Conservation (phyloP, 306 rosid species). For the Vigna nakashimae region DNA sequence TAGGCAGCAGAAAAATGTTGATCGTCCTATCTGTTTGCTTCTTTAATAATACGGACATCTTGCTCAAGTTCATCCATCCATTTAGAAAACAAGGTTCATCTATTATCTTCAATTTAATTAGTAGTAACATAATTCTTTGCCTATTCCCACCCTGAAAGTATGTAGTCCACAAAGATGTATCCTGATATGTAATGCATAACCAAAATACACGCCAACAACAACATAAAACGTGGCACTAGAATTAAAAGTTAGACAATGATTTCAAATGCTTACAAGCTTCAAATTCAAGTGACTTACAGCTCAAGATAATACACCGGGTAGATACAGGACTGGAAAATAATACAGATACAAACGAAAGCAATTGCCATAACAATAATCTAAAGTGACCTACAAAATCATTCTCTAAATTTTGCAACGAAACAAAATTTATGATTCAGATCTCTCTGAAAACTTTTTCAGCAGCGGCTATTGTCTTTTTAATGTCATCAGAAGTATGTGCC, state of each 20-base stretch:
- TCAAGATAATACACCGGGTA: constrained; percentile 22
- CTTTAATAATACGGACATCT: neutral
- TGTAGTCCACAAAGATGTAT: neutral
- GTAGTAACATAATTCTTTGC: neutral
- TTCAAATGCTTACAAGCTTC: constrained; percentile 33
- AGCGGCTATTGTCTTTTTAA: constrained; percentile 87
- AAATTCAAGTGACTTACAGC: constrained; percentile 11
- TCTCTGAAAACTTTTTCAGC: constrained; percentile 85
- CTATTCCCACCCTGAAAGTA: neutral
- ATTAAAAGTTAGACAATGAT: neutral
- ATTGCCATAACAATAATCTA: constrained; percentile 37
- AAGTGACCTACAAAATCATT: constrained; percentile 44
- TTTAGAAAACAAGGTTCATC: neutral
- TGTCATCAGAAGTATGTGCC: constrained; percentile 85
- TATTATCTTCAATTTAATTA: neutral
- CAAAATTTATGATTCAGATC: constrained; percentile 54
- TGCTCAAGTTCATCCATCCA: neutral
- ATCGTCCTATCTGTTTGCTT: neutral
- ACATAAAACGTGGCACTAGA: constrained; percentile 14
- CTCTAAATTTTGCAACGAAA: constrained; percentile 17
- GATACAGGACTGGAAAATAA: constrained; percentile 42
- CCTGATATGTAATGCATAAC: neutral
- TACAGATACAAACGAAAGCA: constrained; percentile 28
- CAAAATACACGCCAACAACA: neutral
- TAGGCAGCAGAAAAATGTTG: neutral